phyloP scores from a whole-genome alignment of 495 filamentous ascomycete species.

The Cercophora sp. region DNA sequence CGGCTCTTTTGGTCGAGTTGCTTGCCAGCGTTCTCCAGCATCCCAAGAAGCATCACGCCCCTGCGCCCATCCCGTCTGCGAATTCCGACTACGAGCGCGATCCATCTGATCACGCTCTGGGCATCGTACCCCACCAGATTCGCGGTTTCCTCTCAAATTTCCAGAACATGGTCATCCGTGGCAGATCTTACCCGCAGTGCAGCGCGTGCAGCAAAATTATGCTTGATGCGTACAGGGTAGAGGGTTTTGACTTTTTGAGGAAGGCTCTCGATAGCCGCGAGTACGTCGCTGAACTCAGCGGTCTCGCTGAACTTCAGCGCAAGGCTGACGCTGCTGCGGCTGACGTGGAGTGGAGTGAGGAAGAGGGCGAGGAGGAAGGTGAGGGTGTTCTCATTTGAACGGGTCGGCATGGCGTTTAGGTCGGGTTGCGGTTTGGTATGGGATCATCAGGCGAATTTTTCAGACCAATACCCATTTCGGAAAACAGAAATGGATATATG shows the following conservation, averaged over 20 bases:
- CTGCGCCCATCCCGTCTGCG: slow-evolving; percentile 37
- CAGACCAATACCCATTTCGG: no score
- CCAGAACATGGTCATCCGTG: slow-evolving; percentile 76
- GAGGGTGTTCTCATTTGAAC: slow-evolving; percentile 25
- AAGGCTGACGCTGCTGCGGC: slow-evolving; percentile 57
- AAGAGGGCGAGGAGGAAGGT: slow-evolving; percentile 44
- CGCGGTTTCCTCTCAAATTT: slow-evolving; percentile 86
- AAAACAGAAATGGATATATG: no score
- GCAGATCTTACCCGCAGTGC: slow-evolving; percentile 82
- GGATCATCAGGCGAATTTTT: no score
- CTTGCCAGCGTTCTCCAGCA: slow-evolving; percentile 87
- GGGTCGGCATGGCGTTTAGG: neutral
- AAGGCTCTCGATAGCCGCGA: slow-evolving; percentile 77
- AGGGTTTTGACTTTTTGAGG: slow-evolving; percentile 87
- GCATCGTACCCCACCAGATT: slow-evolving; percentile 86
- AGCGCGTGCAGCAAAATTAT: slow-evolving; percentile 84
- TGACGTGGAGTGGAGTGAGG: slow-evolving; percentile 46
- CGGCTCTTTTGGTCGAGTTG: slow-evolving; percentile 86
- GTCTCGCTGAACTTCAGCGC: slow-evolving; percentile 85
- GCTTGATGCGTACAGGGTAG: slow-evolving; percentile 61
- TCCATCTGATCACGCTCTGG: slow-evolving; percentile 66
- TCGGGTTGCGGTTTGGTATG: no score
- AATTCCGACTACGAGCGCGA: slow-evolving; percentile 50
- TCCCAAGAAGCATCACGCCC: slow-evolving; percentile 59
- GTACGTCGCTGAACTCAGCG: slow-evolving; percentile 87